These are phyloP conservation scores for Ceratobasidium sp. DNA, from an alignment of 1,284 basidiomycete species.

Conservation along the genomic window DNA sequence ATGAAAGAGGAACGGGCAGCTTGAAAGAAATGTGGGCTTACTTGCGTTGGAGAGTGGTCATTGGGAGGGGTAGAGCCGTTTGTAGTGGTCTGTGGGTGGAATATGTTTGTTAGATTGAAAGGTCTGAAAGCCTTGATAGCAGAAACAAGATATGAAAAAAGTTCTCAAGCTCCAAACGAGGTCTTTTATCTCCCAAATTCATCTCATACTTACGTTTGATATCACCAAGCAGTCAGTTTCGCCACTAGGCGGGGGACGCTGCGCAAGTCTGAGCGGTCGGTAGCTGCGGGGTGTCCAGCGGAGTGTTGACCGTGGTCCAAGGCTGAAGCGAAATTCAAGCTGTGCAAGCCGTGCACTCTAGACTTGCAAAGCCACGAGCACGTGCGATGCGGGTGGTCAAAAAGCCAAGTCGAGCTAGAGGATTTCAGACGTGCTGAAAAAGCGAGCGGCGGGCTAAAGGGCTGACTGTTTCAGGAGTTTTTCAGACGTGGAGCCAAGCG, in stretches of 20 bases:
- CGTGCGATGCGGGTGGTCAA: constrained; percentile 5
- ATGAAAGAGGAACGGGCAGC: background rate
- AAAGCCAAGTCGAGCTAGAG: constrained; percentile 10
- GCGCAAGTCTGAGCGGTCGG: too few relatives aligned
- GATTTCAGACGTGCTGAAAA: background rate
- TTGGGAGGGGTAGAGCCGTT: background rate
- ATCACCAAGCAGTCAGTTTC: background rate
- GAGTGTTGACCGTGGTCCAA: too few relatives aligned
- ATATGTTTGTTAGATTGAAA: constrained; percentile 7
- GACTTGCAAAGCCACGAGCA: background rate
- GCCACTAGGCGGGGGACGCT: background rate
- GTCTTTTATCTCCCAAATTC: constrained; percentile 9
- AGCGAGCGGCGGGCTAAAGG: background rate
- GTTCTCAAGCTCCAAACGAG: constrained; percentile 37
- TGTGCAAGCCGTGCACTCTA: constrained; percentile 6
- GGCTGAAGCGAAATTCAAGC: constrained; percentile 22
- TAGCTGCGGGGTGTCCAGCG: too few relatives aligned
- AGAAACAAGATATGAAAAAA: constrained; percentile 13
- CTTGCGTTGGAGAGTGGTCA: constrained; percentile 39
- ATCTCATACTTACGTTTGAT: constrained; percentile 33
- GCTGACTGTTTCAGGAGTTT: constrained; percentile 34
- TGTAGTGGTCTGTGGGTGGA: background rate
- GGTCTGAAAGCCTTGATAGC: constrained; percentile 23
- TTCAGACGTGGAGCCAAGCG: constrained; percentile 25
- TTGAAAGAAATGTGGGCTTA: constrained; percentile 20